Percentiles rank a stretch among this genome's conserved stretches.
These are phyloP conservation scores for Orbilia blumenaviensis DNA, from an alignment of 2,329 filamentous ascomycete genomes.

Conservation along the genomic window DNA sequence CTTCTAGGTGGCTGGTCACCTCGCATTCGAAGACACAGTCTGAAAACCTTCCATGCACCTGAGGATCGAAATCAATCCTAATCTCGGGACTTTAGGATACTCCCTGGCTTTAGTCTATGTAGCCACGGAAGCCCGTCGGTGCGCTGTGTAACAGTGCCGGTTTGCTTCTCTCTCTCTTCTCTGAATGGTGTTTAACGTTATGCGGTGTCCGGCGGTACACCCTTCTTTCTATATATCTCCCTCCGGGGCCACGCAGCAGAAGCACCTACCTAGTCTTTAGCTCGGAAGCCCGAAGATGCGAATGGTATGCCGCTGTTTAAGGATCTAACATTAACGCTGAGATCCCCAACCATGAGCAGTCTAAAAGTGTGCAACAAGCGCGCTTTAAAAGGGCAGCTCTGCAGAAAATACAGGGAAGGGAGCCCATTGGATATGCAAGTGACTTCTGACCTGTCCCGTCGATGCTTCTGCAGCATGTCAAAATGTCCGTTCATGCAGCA, in stretches of 20 bases:
- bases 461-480: slow-evolving; percentile 53
- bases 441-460: slow-evolving; percentile 51
- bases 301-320: not conserved
- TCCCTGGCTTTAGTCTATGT: slow-evolving; percentile 16
- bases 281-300: not conserved
- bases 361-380: slow-evolving; percentile 16
- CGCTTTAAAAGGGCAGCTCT: slow-evolving; percentile 4
- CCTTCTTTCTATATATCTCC: not conserved
- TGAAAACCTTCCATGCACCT: slow-evolving; percentile 17
- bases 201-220: slow-evolving; percentile 10
- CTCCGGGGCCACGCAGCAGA: not conserved
- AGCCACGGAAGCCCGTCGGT: slow-evolving; percentile 15
- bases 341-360: not conserved
- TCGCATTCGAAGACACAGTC: not conserved
- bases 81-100: slow-evolving; percentile 31
- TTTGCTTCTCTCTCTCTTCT: not conserved
- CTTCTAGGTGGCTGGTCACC: slow-evolving; percentile 46
- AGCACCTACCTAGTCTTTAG: not conserved
- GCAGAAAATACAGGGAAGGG: slow-evolving; percentile 28
- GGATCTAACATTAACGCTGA: slow-evolving; percentile 1
- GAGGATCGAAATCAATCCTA: slow-evolving; percentile 30
- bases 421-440: slow-evolving; percentile 48
- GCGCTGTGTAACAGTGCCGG: slow-evolving; percentile 33
- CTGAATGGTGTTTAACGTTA: slow-evolving; percentile 23
- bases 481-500: slow-evolving; percentile 37